Conservation (phyloP, 169 alveolate species). For the Plasmodium ovale region DNA sequence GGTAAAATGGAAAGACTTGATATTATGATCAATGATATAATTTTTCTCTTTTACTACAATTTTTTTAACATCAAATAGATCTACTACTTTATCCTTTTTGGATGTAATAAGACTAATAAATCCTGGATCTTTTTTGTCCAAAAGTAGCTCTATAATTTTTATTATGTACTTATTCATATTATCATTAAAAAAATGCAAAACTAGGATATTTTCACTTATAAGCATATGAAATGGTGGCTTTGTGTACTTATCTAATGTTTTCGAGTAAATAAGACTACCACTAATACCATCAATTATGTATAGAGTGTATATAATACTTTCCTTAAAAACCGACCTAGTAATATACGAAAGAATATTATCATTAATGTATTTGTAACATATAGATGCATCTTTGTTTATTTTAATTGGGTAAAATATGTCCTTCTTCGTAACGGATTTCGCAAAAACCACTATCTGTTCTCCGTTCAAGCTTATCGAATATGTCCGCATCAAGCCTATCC, state of each 20-base stretch:
- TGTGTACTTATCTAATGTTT: slow-evolving; percentile 44
- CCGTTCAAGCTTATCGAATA: slow-evolving; percentile 46
- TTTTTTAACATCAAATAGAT: slow-evolving; percentile 58
- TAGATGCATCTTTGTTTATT: slow-evolving; percentile 75
- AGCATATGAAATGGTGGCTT: slow-evolving; percentile 62
- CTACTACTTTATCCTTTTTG: slow-evolving; percentile 59
- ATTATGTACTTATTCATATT: slow-evolving; percentile 52
- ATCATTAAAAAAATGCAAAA: slow-evolving; percentile 34
- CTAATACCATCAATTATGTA: slow-evolving; percentile 65
- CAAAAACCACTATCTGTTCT: slow-evolving; percentile 34
- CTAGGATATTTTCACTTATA: slow-evolving; percentile 60
- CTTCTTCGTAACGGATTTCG: slow-evolving; percentile 62
- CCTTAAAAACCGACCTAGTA: slow-evolving; percentile 8
- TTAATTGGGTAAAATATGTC: slow-evolving; percentile 63
- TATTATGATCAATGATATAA: slow-evolving; percentile 67
- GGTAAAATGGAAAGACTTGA: slow-evolving; percentile 72
- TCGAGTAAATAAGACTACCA: slow-evolving; percentile 37
- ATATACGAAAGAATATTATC: slow-evolving; percentile 60
- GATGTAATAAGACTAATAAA: slow-evolving; percentile 59
- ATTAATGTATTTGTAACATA: slow-evolving; percentile 64
- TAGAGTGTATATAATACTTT: slow-evolving; percentile 21
- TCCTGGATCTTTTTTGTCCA: slow-evolving; percentile 71
- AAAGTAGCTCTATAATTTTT: slow-evolving; percentile 40
- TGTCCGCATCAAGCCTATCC: slow-evolving; percentile 16
- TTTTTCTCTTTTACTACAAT: slow-evolving; percentile 60